phyloP scores from a whole-genome alignment of 768 basidiomycete species.

The Fomitopsis serialis region DNA sequence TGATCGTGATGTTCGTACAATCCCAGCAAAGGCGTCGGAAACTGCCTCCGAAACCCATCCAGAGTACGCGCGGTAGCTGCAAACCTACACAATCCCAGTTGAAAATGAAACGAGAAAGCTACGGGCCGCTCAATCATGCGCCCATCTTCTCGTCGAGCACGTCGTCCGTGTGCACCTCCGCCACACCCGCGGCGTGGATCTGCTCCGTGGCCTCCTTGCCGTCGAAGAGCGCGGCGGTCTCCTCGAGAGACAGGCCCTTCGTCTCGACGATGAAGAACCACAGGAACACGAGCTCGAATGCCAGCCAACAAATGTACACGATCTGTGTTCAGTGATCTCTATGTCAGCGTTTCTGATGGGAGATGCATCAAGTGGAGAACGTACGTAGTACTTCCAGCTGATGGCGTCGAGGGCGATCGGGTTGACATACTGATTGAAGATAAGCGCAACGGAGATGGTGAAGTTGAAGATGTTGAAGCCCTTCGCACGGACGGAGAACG shows the following conservation, averaged over 20 bases:
- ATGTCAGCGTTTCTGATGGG: too few species aligned
- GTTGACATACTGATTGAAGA: constrained; percentile 89
- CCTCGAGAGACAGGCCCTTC: constrained; percentile 68
- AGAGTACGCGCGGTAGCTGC: too few species aligned
- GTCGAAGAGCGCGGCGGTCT: constrained; percentile 79
- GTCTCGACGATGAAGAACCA: constrained; percentile 71
- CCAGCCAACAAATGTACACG: constrained; percentile 69
- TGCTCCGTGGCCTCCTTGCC: constrained; percentile 38
- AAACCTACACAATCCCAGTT: too few species aligned
- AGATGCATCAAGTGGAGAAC: too few species aligned
- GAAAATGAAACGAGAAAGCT: too few species aligned
- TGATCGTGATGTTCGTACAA: too few species aligned
- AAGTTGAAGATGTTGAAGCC: constrained; percentile 82
- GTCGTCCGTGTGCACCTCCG: neutral
- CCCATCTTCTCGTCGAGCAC: neutral
- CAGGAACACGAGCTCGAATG: constrained; percentile 57
- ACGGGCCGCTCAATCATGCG: neutral
- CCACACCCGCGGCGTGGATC: neutral
- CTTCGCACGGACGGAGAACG: constrained; percentile 79
- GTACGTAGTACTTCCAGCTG: constrained; percentile 73
- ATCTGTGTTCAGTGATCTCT: too few species aligned
- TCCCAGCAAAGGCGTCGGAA: too few species aligned
- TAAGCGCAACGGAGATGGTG: constrained; percentile 68
- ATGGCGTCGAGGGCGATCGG: constrained; percentile 65
- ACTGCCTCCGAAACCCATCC: too few species aligned